These are phyloP conservation scores for Epichloe uncinata DNA, from an alignment of 2,329 filamentous ascomycete genomes.

Conservation along the genomic window DNA sequence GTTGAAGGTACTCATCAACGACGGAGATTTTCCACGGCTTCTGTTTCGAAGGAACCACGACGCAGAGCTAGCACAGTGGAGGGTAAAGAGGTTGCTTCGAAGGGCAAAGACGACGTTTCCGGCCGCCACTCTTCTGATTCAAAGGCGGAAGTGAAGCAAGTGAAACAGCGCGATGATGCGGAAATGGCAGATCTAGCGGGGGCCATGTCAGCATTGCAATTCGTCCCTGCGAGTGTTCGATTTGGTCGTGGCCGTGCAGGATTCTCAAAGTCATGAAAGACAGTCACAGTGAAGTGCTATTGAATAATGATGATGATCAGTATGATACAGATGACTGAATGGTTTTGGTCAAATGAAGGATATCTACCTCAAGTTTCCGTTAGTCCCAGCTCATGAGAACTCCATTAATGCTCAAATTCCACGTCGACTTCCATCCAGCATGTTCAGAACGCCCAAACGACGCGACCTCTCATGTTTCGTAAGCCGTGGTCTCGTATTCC, in stretches of 20 bases:
- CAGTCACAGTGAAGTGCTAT: constrained; percentile 8
- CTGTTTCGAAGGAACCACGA: constrained; percentile 19
- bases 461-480: background rate
- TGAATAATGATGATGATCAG: constrained; percentile 18
- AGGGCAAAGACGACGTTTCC: constrained; percentile 6
- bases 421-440: background rate
- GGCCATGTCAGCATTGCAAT: constrained; percentile 59
- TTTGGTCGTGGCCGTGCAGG: constrained; percentile 48
- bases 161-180: constrained; percentile 24
- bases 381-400: background rate
- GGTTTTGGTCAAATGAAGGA: constrained; percentile 19
- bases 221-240: constrained; percentile 53
- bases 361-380: constrained; percentile 20
- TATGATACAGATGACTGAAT: constrained; percentile 17
- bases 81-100: constrained; percentile 5
- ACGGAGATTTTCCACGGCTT: constrained; percentile 31
- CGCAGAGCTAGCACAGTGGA: constrained; percentile 22
- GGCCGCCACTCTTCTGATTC: constrained; percentile 9
- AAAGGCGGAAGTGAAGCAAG: constrained; percentile 9
- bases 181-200: constrained; percentile 50
- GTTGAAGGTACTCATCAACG: constrained; percentile 39
- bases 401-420: background rate
- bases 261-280: constrained; percentile 32
- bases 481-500: background rate
- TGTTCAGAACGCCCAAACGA: constrained; percentile 9